Evolutionary conservation across 345 rosid species (phyloP).

Genomic region (Arabidopsis arenosa): DNA sequence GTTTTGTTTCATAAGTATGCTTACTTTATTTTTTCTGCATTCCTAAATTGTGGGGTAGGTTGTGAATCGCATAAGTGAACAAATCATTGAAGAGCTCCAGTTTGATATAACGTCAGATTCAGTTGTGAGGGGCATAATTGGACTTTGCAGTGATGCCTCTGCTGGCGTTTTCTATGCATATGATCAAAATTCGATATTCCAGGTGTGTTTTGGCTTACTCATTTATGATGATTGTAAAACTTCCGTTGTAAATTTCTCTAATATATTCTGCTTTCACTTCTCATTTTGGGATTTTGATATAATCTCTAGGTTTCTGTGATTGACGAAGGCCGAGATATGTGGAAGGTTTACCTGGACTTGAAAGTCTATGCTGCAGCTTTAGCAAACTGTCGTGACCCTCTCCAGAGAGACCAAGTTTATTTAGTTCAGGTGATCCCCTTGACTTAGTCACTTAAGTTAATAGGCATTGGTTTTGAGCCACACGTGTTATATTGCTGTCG

Average conservation of each 20-base stretch:
- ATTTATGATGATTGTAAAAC: conserved; percentile 29
- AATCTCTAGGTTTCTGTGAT: conserved; percentile 78
- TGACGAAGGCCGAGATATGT: conserved; percentile 98
- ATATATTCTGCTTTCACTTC: conserved; percentile 27
- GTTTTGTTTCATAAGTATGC: conserved; percentile 28
- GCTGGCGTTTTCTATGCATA: conserved; percentile 97
- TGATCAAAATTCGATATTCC: conserved; percentile 93
- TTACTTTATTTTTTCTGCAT: conserved; percentile 36
- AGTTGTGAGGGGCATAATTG: conserved; percentile 83
- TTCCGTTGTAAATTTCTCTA: conserved; percentile 7
- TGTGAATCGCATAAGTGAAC: conserved; percentile 96
- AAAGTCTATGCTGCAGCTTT: conserved; percentile 95
- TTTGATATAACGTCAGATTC: conserved; percentile 93
- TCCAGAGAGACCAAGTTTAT: conserved; percentile 97
- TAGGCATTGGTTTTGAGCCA: conserved; percentile 26
- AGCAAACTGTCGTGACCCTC: conserved; percentile 85
- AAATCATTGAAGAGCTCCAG: conserved; percentile 95
- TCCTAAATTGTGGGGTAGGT: conserved; percentile 59
- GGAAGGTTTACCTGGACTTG: conserved; percentile 98
- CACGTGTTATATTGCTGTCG: conserved; percentile 6
- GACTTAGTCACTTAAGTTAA: conserved; percentile 14
- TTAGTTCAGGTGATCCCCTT: conserved; percentile 76
- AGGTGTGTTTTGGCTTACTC: conserved; percentile 56
- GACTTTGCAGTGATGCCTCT: conserved; percentile 95
- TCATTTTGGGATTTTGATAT: conserved; percentile 37